A percentile compares a stretch with the other conserved stretches of the same genome.
Conservation (phyloP, 257 asterid genomes). For the Asclepias syriaca region DNA sequence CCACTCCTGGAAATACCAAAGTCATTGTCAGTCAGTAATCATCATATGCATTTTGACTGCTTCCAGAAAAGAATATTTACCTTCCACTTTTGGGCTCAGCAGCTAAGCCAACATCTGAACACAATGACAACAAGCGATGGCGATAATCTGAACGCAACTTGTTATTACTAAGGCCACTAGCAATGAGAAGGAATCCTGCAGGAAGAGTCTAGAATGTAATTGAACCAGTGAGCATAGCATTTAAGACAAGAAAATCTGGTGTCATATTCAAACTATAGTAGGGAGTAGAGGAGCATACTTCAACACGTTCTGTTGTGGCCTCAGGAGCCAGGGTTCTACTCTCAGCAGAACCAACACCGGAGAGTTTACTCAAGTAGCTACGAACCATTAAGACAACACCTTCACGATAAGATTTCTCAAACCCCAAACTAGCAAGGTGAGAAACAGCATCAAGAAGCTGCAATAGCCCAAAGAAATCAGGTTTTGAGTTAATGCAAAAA, state of each 20-base stretch:
- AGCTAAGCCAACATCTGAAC: conserved; percentile 99
- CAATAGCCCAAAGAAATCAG: conserved; percentile 61
- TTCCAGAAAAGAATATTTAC: conserved; percentile 33
- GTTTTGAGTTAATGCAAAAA: conserved; percentile 40
- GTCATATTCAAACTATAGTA: conserved; percentile 11
- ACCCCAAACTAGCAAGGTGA: conserved; percentile 98
- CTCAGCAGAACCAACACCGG: conserved; percentile 82
- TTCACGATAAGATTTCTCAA: conserved; percentile 95
- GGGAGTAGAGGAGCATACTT: conserved; percentile 44
- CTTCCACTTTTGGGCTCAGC: conserved; percentile 94
- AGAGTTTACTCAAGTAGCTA: conserved; percentile 86
- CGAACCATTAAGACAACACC: conserved; percentile 87
- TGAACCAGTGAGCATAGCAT: conserved; percentile 66
- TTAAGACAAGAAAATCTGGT: conserved; percentile 22
- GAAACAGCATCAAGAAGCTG: conserved; percentile 99
- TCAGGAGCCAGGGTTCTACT: conserved; percentile 74
- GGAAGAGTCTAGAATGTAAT: conserved; percentile 94
- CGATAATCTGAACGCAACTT: conserved; percentile 94
- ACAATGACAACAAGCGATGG: conserved; percentile 87
- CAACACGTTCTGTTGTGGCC: conserved; percentile 94
- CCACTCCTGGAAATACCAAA: conserved; percentile 76
- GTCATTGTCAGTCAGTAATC: conserved; percentile 28
- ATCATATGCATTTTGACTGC: conserved; percentile 14
- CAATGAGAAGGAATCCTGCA: conserved; percentile 89
- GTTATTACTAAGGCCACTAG: conserved; percentile 57